Evolutionary conservation across 1,139 yeast genomes (phyloP), one percentile per base, ranked within the genome.

Genomic region (Taphrina pruni): DNA sequence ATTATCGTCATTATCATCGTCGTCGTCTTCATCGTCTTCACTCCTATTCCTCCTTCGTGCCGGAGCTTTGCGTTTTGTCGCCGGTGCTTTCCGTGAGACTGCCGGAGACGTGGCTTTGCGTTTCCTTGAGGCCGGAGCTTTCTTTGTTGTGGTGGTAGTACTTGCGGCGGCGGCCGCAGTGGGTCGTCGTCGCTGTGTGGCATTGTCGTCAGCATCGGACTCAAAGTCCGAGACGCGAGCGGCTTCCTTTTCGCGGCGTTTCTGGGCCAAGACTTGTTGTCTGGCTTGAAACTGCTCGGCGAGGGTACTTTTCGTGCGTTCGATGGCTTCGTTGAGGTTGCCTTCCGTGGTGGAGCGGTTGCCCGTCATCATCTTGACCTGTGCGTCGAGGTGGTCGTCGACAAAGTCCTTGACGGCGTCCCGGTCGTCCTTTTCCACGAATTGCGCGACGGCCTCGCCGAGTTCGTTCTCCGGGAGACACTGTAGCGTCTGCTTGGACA

Each of bases 391-490:
- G 71, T 93, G 91, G 26, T 80, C 80, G 64, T 88, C 88, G 8
- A 94, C 87, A 76, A 88, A 72, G 57, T 84, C 84, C 70, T 85
- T 86, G 68, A 94, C 80, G 0, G 93, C 86, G 60, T 81, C 81
- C 75, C 88, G 89, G 75, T 93, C 97, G 72, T 92, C 97, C 73
- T 90, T 89, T 56, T 89, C 92, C 7, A 94, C 87, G 76, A 86
- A 89, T 70, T 83, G 84, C 69, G 85, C 83, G 1, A 93, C 86
- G 0, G 96, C 94, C 60, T 87, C 86, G 66, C 87, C 87, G 75
- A 93, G 83, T 0, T 95, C 96, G 32, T 82, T 79, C 73, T 90
- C 96, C 0, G 93, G 90, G n/a, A 94, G 78, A 60, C 93, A 79
- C 9, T 88, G 82, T 67, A 94, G 79, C 62, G 86, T 85, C 66